Evolutionary conservation across 441 rosid genomes (phyloP).

Genomic region (Viola pubescens): DNA sequence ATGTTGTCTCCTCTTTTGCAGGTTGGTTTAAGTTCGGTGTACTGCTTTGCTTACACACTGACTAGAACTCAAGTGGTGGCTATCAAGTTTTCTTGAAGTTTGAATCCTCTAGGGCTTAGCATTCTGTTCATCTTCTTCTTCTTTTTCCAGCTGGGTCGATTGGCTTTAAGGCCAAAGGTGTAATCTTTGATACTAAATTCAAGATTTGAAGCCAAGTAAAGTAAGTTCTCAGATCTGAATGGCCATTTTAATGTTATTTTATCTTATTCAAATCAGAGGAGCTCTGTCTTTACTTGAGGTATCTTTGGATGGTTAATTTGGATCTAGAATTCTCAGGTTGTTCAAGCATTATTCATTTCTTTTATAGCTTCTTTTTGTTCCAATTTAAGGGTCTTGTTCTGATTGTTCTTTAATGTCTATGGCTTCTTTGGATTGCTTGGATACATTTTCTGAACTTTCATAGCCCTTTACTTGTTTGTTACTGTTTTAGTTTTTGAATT

Average conservation of each 20-base stretch:
- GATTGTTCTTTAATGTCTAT: conserved; percentile 12
- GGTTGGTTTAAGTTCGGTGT: conserved; percentile 24
- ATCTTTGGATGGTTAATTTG: conserved; percentile 18
- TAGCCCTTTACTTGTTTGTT: not conserved
- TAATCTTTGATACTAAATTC: conserved; percentile 24
- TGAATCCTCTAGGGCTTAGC: conserved; percentile 19
- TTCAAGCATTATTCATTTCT: conserved; percentile 17
- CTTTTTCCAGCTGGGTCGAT: conserved; percentile 22
- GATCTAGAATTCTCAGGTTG: conserved; percentile 29
- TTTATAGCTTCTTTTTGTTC: conserved; percentile 4
- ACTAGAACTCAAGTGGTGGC: not conserved
- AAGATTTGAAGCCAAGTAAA: conserved; percentile 38
- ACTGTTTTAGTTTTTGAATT: not conserved
- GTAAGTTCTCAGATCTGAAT: conserved; percentile 77
- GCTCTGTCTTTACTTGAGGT: conserved; percentile 20
- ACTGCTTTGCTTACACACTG: conserved; percentile 7
- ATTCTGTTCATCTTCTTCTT: conserved; percentile 15
- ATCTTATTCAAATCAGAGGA: conserved; percentile 29
- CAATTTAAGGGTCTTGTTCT: conserved; percentile 6
- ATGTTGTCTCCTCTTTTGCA: conserved; percentile 20
- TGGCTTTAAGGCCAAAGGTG: conserved; percentile 21
- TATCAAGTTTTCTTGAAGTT: conserved; percentile 21
- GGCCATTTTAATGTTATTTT: conserved; percentile 28
- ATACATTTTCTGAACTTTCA: conserved; percentile 4
- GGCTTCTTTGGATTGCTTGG: conserved; percentile 12